Percentiles rank a stretch among this genome's conserved stretches.
phyloP scores from a whole-genome alignment of 225 moss, liverwort and hornwort genomes.

The Polytrichum commune region DNA sequence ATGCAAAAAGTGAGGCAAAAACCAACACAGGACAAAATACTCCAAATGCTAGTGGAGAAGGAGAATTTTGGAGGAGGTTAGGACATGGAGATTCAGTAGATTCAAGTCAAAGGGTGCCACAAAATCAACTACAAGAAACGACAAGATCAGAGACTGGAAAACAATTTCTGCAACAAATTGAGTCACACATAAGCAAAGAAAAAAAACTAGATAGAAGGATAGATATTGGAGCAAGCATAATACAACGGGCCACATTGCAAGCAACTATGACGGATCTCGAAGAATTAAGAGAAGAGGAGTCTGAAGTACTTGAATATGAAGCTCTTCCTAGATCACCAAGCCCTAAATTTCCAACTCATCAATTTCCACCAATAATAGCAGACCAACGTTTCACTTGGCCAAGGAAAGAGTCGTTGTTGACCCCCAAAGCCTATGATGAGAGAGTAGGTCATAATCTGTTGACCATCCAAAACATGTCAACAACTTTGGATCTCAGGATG shows the following conservation, averaged over 20 bases:
- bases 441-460: background rate
- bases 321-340: background rate
- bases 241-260: constrained; percentile 3
- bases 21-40: background rate
- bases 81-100: background rate
- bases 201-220: background rate
- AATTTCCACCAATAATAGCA: too few species aligned
- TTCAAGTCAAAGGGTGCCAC: background rate
- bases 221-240: background rate
- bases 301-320: background rate
- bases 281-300: background rate
- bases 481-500: too few species aligned
- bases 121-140: background rate
- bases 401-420: too few species aligned
- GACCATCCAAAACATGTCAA: background rate
- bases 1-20: background rate
- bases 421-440: background rate
- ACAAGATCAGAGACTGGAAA: background rate
- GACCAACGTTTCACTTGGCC: too few species aligned
- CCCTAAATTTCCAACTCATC: too few species aligned
- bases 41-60: background rate
- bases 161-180: background rate
- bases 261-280: background rate
- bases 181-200: background rate
- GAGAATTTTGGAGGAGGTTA: background rate